Evolutionary conservation across 768 basidiomycete species (phyloP).

Genomic region (Mycena amicta): DNA sequence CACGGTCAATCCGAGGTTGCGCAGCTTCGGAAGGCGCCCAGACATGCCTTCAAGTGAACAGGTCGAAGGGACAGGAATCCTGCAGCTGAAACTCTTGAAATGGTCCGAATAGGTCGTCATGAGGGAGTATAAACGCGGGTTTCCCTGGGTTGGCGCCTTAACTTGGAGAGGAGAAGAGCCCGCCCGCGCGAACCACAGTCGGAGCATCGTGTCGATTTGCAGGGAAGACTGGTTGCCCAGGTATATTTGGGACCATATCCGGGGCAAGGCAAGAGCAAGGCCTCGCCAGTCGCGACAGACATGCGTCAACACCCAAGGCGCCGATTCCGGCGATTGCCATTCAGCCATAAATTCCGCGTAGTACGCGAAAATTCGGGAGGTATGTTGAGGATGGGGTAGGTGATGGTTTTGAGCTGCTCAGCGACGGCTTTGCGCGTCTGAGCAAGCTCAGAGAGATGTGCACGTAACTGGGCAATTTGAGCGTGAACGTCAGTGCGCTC

Average conservation of each 20-base stretch:
- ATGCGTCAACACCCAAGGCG: conserved; percentile 7
- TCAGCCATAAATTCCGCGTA: background rate
- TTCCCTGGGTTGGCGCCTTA: background rate
- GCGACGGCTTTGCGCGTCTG: background rate
- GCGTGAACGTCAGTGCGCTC: background rate
- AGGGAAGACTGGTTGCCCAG: background rate
- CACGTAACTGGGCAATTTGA: background rate
- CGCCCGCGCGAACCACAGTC: background rate
- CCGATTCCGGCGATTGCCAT: background rate
- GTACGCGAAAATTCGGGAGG: background rate
- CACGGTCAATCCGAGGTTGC: background rate
- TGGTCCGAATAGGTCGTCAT: background rate
- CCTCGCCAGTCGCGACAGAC: conserved; percentile 8
- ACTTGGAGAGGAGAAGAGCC: background rate
- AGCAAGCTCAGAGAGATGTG: background rate
- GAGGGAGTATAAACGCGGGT: background rate
- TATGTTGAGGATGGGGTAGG: background rate
- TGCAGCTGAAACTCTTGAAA: background rate
- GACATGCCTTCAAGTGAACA: background rate
- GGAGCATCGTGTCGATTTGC: background rate
- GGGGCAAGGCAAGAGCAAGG: conserved; percentile 1
- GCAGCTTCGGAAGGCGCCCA: background rate
- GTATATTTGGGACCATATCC: conserved; percentile 1
- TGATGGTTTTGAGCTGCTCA: background rate
- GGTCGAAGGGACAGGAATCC: background rate